Percentiles rank a stretch among this genome's conserved stretches.
Conservation (phyloP, 768 basidiomycete genomes). For the Russula abietina region DNA sequence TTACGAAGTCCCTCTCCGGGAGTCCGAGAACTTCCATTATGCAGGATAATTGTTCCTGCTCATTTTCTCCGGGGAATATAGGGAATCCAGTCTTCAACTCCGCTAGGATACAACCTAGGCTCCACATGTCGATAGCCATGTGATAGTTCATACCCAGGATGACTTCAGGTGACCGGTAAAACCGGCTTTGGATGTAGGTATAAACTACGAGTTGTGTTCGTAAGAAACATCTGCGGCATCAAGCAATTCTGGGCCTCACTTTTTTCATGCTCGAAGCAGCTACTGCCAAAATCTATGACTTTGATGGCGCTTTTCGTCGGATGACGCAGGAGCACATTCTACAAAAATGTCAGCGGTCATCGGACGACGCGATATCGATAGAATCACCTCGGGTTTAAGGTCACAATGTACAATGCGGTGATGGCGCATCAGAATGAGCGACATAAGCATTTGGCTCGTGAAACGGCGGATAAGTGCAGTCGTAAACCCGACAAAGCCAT, state of each 20-base stretch:
- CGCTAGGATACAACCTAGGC: slow-evolving; percentile 94
- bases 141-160: slow-evolving; percentile 99
- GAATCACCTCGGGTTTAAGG: slow-evolving; percentile 86
- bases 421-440: slow-evolving; percentile 88
- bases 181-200: slow-evolving; percentile 98
- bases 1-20: slow-evolving; percentile 92
- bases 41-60: slow-evolving; percentile 95
- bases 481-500: slow-evolving; percentile 97
- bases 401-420: slow-evolving; percentile 99
- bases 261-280: slow-evolving; percentile 97
- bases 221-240: background rate
- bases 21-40: slow-evolving; percentile 99
- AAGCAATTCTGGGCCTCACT: slow-evolving; percentile 47
- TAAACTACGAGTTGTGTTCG: slow-evolving; percentile 59
- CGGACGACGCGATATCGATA: background rate
- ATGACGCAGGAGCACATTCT: slow-evolving; percentile 94
- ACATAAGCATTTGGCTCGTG: slow-evolving; percentile 91
- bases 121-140: slow-evolving; percentile 99
- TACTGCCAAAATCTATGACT: slow-evolving; percentile 98
- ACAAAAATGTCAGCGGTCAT: slow-evolving; percentile 5
- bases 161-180: slow-evolving; percentile 99
- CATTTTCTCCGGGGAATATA: slow-evolving; percentile 98
- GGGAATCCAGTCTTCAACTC: slow-evolving; percentile 97
- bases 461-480: slow-evolving; percentile 93
- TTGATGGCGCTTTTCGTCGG: slow-evolving; percentile 96